Evolutionary conservation across 306 rosid genomes (phyloP), one percentile per base, ranked within the genome.

Genomic region (Geum urbanum): DNA sequence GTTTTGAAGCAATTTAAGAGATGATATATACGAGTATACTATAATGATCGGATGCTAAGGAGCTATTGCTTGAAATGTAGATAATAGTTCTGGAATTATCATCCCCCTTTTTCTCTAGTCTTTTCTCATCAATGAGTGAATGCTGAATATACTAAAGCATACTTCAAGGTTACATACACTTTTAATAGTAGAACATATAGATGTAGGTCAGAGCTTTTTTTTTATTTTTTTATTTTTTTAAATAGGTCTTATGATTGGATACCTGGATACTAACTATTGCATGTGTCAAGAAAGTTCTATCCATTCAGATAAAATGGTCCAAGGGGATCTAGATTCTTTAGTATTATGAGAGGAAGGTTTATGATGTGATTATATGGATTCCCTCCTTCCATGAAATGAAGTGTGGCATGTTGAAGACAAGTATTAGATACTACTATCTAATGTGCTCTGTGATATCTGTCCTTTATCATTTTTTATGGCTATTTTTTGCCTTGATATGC

Each of bases 341-440:
- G n/a, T 67, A 5, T 67, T 13, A n/a, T n/a, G 4, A 39, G 51
- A n/a, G 48, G 37, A 35, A 50, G 50, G 2, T 15, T 67, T 50
- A 12, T 19, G 8, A 5, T 52, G 50, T 39, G 39, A 52, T 18
- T 49, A 16, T 47, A 35, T 52, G 19, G 19, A 40, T 46, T 67
- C 46, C 20, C 19, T 16, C 51, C 50, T 52, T 40, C 13, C 19
- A 40, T 39, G 49, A 19, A 56, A 20, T 37, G 13, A 40, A 19
- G 63, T 37, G 51, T 53, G 63, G 41, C 51, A 19, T 39, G 40
- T 12, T 69, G 50, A 53, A 40, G 63, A 20, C 40, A 41, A 27
- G 32, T 39, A 51, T 19, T 41, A 63, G 22, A 13, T 11, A 12
- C 24, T 67, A 24, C 67, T 65, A 43, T 71, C 72, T 71, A 49